phyloP scores from a whole-genome alignment of 1,139 yeast species.

The Yamadazyma blattariae region DNA sequence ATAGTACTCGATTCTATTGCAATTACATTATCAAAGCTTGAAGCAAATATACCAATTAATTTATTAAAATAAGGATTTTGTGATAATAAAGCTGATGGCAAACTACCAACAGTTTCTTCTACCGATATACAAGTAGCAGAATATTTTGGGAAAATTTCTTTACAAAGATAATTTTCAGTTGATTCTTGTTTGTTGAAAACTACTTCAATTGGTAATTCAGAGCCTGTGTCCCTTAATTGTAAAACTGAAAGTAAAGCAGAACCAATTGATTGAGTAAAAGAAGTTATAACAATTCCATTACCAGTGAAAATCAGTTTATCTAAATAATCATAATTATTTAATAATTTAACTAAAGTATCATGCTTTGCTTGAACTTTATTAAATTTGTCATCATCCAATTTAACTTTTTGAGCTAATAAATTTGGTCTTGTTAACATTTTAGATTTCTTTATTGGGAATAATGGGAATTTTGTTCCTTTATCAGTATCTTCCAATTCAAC shows the following conservation, averaged over 20 bases:
- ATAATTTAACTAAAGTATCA: constrained; percentile 21
- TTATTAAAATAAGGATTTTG: constrained; percentile 16
- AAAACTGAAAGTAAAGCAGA: constrained; percentile 28
- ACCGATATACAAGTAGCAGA: constrained; percentile 32
- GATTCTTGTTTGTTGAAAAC: constrained; percentile 25
- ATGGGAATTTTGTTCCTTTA: constrained; percentile 19
- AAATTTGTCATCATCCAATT: constrained; percentile 19
- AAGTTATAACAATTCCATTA: constrained; percentile 34
- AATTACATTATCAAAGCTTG: constrained; percentile 34
- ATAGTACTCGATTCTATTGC: constrained; percentile 35
- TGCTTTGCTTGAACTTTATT: constrained; percentile 23
- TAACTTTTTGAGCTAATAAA: constrained; percentile 19
- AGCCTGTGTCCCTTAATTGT: constrained; percentile 33
- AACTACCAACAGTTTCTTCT: constrained; percentile 18
- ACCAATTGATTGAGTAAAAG: constrained; percentile 26
- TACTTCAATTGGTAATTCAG: constrained; percentile 35
- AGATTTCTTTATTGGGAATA: constrained; percentile 16
- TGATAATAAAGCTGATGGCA: background rate
- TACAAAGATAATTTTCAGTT: constrained; percentile 28
- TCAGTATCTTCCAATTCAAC: constrained; percentile 21
- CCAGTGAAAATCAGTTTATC: constrained; percentile 24
- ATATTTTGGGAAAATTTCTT: constrained; percentile 25
- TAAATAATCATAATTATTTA: constrained; percentile 25
- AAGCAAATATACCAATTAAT: constrained; percentile 29
- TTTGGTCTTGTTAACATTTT: constrained; percentile 15